Base-by-base conservation (phyloP, 2,329 filamentous ascomycete genomes). In the Xylariaceae sp. region DNA sequence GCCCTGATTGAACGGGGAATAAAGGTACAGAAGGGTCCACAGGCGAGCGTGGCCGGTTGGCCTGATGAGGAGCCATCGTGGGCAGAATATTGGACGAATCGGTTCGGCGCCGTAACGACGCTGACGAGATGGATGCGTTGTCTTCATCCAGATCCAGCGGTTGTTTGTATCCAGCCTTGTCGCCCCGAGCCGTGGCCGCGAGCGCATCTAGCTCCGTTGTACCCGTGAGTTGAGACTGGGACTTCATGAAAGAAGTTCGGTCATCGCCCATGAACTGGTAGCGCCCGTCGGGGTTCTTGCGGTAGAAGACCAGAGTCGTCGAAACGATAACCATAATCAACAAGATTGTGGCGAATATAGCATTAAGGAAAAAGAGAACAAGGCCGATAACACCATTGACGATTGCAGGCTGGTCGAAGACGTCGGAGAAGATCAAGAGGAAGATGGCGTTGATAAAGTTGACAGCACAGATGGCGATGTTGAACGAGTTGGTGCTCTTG, bases 231-330 rank as follows among this genome's bases (percentile, higher is more conserved):
- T 85, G 77, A 8, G 82, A 80, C 53, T 87, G 81, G 17, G 84
- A 90, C 65, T 92, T 92, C 74, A 92, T 90, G 65, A 93, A 93
- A 10, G 84, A 90, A 35, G 83, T 83, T 50, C 86, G 80, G 61
- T 93, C 86, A 53, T 93, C 86, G 37, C 82, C 79, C 84, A 93
- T 90, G 42, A 83, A 85, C 58, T 90, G 84, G 62, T 93, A 93
- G 36, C 86, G 78, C 15, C 77, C 83, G 54, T 93, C 86, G 12
- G 86, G 86, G 60, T 92, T 88, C 71, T 89, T 89, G 40, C 83
- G 83, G 52, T 83, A 72, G 45, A 92, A 72, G 31, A 86, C 82
- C 46, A 88, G 39, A 11, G 53, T 45, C 4, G 64, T 67, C 11
- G 86, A 61, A 48, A 89, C 72, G 38, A 92, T 71, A 25, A 92